Base-by-base conservation (phyloP, 768 basidiomycete species). In the Jaapia argillacea region DNA sequence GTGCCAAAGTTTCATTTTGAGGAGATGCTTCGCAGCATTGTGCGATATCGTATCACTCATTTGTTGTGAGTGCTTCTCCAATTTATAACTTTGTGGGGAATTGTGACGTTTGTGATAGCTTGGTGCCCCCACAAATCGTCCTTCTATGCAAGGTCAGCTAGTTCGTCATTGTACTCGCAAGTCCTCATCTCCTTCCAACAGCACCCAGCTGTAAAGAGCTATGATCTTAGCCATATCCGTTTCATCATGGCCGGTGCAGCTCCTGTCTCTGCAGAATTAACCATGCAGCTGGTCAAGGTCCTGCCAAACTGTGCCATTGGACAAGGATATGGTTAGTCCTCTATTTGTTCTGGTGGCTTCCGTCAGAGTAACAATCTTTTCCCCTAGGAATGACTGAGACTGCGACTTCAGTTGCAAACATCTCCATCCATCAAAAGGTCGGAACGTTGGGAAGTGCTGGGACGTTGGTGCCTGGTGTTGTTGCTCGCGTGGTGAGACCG, bases 301-400 rank as follows among this genome's bases (percentile, higher is more conserved):
- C 69, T 81, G 25, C 79, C 79, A 0, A 50, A 63, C 13, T 67
- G 68, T 1, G 60, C 62, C 43, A 66, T 81, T n/a, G 77, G 74
- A n/a, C 79, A 81, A 54, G 71, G 69, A 13, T 81, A 79, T 55
- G 78, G 77, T 76, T 45, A 27, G 56, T 50, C 18, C 7, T n/a
- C 24, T 40, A 13, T 16, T 20, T 22, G 31, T 27, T 18, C 14
- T 6, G n/a, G 40, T n/a, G n/a, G n/a, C n/a, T 28, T 27, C 20
- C 33, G 10, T 24, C 25, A 7, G 24, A 46, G 7, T 43, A 21
- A 41, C 21, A 22, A 36, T 41, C 24, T 12, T 10, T 27, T 24
- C 5, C 41, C 36, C 14, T 28, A 62, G 59, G 44, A 54, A 72
- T 62, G 58, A 63, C 55, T 44, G 65, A 52, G 64, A 68, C 47